A percentile compares a stretch with the other conserved stretches of the same genome.
These are phyloP conservation scores for Aegilops tauschii DNA, from an alignment of 176 grass and related monocot genomes.

Conservation along the genomic window DNA sequence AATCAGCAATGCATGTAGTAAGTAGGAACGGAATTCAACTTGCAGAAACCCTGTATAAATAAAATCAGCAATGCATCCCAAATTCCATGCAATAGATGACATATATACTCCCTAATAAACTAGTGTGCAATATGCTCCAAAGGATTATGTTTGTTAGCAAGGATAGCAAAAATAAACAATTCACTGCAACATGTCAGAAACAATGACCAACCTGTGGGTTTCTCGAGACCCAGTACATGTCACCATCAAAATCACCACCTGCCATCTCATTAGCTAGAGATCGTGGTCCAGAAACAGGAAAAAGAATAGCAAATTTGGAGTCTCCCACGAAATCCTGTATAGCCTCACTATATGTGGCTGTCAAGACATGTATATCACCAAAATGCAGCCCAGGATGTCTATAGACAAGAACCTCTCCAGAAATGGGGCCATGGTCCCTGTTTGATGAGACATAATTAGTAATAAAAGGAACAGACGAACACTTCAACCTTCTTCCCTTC, in stretches of 20 bases:
- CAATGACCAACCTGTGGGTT: constrained; percentile 45
- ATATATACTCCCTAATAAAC: background rate
- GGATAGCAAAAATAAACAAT: background rate
- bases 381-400: constrained; percentile 76
- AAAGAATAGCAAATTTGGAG: constrained; percentile 69
- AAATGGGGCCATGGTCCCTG: constrained; percentile 67
- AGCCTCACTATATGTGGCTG: constrained; percentile 37
- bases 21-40: background rate
- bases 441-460: constrained; percentile 15
- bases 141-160: background rate
- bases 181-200: background rate
- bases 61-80: background rate
- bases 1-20: background rate
- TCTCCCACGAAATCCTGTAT: constrained; percentile 56
- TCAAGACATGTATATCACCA: constrained; percentile 64
- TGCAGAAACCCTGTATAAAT: too few relatives aligned
- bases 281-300: constrained; percentile 45
- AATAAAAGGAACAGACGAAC: background rate
- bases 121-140: background rate
- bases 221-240: constrained; percentile 73
- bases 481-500: background rate
- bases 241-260: constrained; percentile 63
- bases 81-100: background rate
- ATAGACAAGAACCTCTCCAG: constrained; percentile 62
- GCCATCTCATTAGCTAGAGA: constrained; percentile 80